Percentiles rank a stretch among this genome's conserved stretches.
These are phyloP conservation scores for Aspergillus chevalieri DNA, from an alignment of 2,329 filamentous ascomycete species.

Conservation along the genomic window DNA sequence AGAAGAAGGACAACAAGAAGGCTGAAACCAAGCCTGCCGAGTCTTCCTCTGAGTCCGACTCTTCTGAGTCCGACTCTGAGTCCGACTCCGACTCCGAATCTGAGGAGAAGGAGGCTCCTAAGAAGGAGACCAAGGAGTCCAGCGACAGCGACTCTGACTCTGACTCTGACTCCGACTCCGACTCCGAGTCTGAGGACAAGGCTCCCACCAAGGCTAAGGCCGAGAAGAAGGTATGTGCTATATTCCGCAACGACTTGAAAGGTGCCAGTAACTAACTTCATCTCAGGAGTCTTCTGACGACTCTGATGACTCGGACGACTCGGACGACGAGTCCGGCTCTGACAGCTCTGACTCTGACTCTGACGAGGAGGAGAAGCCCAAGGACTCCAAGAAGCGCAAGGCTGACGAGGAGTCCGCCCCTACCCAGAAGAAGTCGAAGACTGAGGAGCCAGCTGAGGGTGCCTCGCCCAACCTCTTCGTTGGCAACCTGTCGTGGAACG, in stretches of 20 bases:
- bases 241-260: background rate
- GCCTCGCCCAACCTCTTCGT: conserved; percentile 66
- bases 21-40: conserved; percentile 12
- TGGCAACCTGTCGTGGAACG: conserved; percentile 84
- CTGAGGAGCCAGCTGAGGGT: conserved; percentile 27
- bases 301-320: conserved; percentile 17
- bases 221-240: conserved; percentile 8
- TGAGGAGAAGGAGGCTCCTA: conserved; percentile 11
- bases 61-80: conserved; percentile 15
- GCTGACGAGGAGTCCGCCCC: conserved; percentile 40
- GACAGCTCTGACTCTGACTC: conserved; percentile 25
- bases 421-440: conserved; percentile 59
- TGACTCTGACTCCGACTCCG: conserved; percentile 21
- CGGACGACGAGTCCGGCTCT: conserved; percentile 23
- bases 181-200: conserved; percentile 15
- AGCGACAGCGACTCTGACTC: conserved; percentile 19
- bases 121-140: conserved; percentile 20
- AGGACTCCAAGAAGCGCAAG: conserved; percentile 44
- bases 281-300: conserved; percentile 8
- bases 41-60: conserved; percentile 28
- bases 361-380: conserved; percentile 28
- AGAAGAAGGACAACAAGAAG: conserved; percentile 23
- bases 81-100: conserved; percentile 10
- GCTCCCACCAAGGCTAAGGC: conserved; percentile 8
- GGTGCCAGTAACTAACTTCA: conserved; percentile 2